Evolutionary conservation across 1,284 basidiomycete species (phyloP), one percentile per base, ranked within the genome.

Genomic region (Pascua sp.): DNA sequence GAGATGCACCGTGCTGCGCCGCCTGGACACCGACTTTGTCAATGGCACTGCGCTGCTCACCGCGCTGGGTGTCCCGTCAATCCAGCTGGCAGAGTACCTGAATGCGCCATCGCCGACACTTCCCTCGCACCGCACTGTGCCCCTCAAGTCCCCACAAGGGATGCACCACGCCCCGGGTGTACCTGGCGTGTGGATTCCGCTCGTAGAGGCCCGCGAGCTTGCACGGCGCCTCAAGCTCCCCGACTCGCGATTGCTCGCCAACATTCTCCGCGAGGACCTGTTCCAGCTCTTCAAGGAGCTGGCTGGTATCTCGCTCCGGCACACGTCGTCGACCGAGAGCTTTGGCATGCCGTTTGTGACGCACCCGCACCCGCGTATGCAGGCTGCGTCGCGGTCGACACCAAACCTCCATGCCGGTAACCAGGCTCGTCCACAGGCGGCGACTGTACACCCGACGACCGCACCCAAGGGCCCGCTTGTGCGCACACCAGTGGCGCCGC

Each of bases 1-100:
- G 2, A 63, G 62, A 57, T 63, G 65, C 48, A 65, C 63, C 1
- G 53, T 76, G 8, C 64, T 72, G 15, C 57, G 73, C 46, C 56
- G 73, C 7, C 61, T 76, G 24, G 73, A 76, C 56, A 67, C 68
- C 4, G 73, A 76, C 62, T 76, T 72, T 53, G 73, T 76, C 58
- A 76, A 76, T 54, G 70, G 65, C 36, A 73, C 70, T 8, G 59
- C 66, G 5, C 62, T 76, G 18, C 65, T 76, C 9, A 59, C 63
- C 4, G 72, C 72, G 7, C 60, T 74, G 4, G 68, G 67, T 11
- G 61, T 74, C 10, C 56, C 68, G 11, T 51, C 60, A 3, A 47
- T 49, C 11, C 57, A 67, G 45, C 65, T 66, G 38, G 36, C 61
- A 18, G 65, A 73, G 46, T 59, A 63, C 49, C 55, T 75, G 15